Base-by-base conservation (phyloP, 768 basidiomycete genomes). In the Tephrocybe sp. region DNA sequence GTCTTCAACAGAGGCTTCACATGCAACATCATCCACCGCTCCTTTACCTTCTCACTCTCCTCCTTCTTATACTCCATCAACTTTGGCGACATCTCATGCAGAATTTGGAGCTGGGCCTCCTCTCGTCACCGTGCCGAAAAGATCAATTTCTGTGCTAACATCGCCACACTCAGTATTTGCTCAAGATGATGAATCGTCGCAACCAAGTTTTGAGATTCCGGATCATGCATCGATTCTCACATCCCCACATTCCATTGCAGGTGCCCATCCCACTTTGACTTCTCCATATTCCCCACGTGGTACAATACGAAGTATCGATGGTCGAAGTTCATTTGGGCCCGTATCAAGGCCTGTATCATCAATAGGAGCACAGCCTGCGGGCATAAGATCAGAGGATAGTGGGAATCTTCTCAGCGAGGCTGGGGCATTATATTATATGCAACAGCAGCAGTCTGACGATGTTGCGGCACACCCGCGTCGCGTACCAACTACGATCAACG, bases 351-450 rank as follows among this genome's bases (percentile, higher is more conserved):
- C 68, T 8, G 60, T 60, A 44, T 54, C 67, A 48, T 52, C 52
- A 4, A 50, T 4, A 10, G 15, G 34, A 12, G 40, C 14, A 54
- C 62, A 36, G n/a, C 17, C 38, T 36, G 4, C 15, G 18, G 18
- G 24, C 6, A 37, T 59, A 37, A 58, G 55, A 9, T 62, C 65
- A 34, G 71, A 72, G 33, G 67, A 66, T 5, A 53, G 65, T 55
- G 54, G 53, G 56, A 65, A 71, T 66, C 65, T 86, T 23, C 70
- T 73, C 42, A 68, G 73, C 48, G 85, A 86, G 61, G 82, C 82
- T 10, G 82, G 83, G 21, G 84, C 85, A 11, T 64, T 88, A 37
- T 88, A 79, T 67, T 87, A 83, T 62, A 84, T 89, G 80, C 81
- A 81, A 53, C 78, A 81, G 52, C 78, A 87, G 55, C 65, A 77